phyloP scores from a whole-genome alignment of 768 basidiomycete species.

The Hortiboletus flavorubellus region DNA sequence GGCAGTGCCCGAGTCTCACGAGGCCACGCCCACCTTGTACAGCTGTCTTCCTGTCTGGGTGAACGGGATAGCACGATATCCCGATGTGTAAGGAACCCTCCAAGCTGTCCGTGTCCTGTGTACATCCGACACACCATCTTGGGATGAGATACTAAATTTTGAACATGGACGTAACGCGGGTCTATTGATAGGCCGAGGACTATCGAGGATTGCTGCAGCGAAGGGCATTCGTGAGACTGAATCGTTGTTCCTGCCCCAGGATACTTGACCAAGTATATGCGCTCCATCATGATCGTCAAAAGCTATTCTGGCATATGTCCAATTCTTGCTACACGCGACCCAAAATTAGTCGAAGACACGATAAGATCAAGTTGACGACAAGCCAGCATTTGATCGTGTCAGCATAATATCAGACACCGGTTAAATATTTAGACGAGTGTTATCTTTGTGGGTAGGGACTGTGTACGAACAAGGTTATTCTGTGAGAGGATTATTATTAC shows the following conservation, averaged over 20 bases:
- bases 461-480: no score
- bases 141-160: not conserved
- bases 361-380: not conserved
- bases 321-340: not conserved
- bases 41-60: not conserved
- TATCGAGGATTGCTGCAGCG: not conserved
- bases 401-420: not conserved
- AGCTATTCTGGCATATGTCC: no score
- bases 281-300: no score
- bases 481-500: not conserved
- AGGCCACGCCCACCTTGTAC: not conserved
- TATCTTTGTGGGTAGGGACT: not conserved
- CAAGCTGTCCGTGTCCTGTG: not conserved
- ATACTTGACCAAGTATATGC: not conserved
- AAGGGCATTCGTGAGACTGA: not conserved
- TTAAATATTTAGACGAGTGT: not conserved
- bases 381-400: not conserved
- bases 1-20: not conserved
- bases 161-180: not conserved
- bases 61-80: not conserved
- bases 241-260: not conserved
- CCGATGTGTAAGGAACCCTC: not conserved
- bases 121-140: not conserved
- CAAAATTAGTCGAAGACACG: not conserved
- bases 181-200: not conserved